Base-by-base conservation (phyloP, 1,139 yeast species). In the Taphrina flavorubra region DNA sequence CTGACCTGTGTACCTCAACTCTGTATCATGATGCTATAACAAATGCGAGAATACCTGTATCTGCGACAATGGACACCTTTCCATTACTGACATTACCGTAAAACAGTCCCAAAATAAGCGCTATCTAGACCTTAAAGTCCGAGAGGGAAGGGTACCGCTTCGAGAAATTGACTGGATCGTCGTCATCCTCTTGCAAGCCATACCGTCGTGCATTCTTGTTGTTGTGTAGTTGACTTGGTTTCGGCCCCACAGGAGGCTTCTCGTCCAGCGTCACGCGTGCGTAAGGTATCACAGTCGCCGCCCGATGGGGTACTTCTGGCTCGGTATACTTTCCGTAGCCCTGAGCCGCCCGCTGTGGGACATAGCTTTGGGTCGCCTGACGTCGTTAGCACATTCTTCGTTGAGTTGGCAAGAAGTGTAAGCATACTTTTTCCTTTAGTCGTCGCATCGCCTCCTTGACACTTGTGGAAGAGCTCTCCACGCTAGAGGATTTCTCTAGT, bases 271-370 rank as follows among this genome's bases (percentile, higher is more conserved):
- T 20, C 13, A 37, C 44, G 14, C 66, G 58, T 31, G 59, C 31
- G 13, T 46, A 53, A 2, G 67, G 67, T 10, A 55, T 44, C 31
- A 55, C 61, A 14, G 67, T 63, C 20, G 67, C 61, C 11, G 67
- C 59, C n/a, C 67, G 44, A 25, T 34, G 42, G 16, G n/a, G 61
- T 16, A 34, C 46, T 14, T 63, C 67, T n/a, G 57, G 59, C 31
- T 51, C 58, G 20, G 67, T 63, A 25, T 63, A 63, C 31, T 63
- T 63, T 10, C 67, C 67, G 34, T 63, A 63, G n/a, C 67, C 67
- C 44, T 56, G 59, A 14, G 67, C 67, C 1, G 67, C 42, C 20
- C 59, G 42, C 39, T 63, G 59, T 36, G 59, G 61, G n/a, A 53
- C 67, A 44, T 63, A 55, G 42, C 51, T 37, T 46, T 63, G 67